Base-by-base conservation (phyloP, 129 eudicot species). In the Sambucus nigra region DNA sequence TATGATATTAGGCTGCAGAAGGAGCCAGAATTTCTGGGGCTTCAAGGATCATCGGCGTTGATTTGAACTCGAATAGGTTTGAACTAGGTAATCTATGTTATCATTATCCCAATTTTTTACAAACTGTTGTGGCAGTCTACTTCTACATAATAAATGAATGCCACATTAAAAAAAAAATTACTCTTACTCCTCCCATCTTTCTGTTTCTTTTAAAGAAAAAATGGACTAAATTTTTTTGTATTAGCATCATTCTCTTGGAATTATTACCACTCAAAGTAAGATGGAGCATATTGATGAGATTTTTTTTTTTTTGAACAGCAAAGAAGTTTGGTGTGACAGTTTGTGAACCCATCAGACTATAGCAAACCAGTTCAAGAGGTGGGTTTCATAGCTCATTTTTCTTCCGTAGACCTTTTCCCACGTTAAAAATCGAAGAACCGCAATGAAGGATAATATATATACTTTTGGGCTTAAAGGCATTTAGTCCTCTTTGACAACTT, bases 11-110 rank as follows among this genome's bases (percentile, higher is more conserved):
- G 96, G 96, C 94, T 49, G 87, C 85, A 2, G 96, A 87, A 64
- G 94, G 96, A 59, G 96, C 94, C 2, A 74, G 94, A 60, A 64
- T 87, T 52, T 63, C 86, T 44, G 88, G 88, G 41, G 91, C 91
- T 47, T 85, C 91, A 20, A 74, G 86, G 69, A 74, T 80, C 14
- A 80, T 84, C 28, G 94, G 94, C 22, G 82, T 84, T 24, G 89
- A 85, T 61, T 64, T 83, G 33, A 83, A 76, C 51, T 47, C 86
- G 45, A 72, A 53, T 47, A 67, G 84, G 67, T 88, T 75, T 13
- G 81, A 86, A 49, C 61, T 25, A 51, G 87, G 87, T 86, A 69
- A n/a, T n/a, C n/a, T n/a, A n/a, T n/a, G n/a, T n/a, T n/a, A n/a
- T n/a, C n/a, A n/a, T n/a, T n/a, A n/a, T n/a, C n/a, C n/a, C n/a